Base-by-base conservation (phyloP, 805 yeast species). In the Maudiozyma saulgeensis region DNA sequence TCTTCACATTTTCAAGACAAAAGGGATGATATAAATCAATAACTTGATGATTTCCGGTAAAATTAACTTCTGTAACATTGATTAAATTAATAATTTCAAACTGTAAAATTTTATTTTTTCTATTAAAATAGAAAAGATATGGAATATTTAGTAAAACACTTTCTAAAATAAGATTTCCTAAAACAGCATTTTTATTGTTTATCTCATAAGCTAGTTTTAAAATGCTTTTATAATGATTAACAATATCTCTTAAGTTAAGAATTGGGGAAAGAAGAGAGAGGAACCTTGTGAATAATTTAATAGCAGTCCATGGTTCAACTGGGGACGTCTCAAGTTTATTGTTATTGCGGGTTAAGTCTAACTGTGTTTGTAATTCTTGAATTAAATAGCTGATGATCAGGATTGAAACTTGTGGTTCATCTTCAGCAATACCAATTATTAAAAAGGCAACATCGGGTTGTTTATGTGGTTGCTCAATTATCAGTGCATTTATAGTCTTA, bases 381-480 rank as follows among this genome's bases (percentile, higher is more conserved):
- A 82, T 85, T 53, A 86, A 71, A 66, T 68, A 82, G 51, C 81
- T 86, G 21, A 87, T 65, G 6, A 85, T 75, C 37, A 75, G 74
- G 54, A 77, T 76, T 41, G 89, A 87, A 40, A 83, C 78, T 32
- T 74, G 67, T 28, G 76, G 72, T 62, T 78, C 78, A 51, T 75
- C 76, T 23, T 82, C 71, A 65, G 81, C 80, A 46, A 85, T 78
- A 19, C 80, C 68, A 55, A 81, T 73, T 6, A 87, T 64, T 53
- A 87, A 70, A 9, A 80, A 78, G 23, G 85, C 75, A 46, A 89
- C 62, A 23, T 79, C 73, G 15, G 80, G 77, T 49, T 83, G 76
- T 63, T 88, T 91, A 55, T 88, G 95, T 0, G 97, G 97, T 64
- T 89, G 96, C 63, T 91, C 97, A 35, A 77, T 68, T 11, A 82